These are phyloP conservation scores for Citrus mangshanensis DNA, from an alignment of 345 rosid species.

Conservation along the genomic window DNA sequence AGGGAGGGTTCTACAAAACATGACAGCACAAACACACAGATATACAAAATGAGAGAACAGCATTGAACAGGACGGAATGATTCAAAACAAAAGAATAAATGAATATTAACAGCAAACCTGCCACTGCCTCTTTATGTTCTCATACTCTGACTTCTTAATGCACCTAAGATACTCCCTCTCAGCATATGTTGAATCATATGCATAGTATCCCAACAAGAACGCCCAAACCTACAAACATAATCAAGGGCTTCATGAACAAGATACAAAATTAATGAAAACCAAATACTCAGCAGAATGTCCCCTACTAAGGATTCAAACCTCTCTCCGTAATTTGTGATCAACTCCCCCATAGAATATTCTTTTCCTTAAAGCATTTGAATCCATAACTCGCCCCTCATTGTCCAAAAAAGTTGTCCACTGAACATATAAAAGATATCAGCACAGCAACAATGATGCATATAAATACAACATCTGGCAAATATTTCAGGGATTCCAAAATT, in stretches of 20 bases:
- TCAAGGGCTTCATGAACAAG: constrained; percentile 11
- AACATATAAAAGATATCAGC: constrained; percentile 17
- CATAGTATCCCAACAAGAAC: constrained; percentile 75
- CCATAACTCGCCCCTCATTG: constrained; percentile 78
- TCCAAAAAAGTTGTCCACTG: constrained; percentile 87
- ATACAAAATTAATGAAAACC: constrained; percentile 9
- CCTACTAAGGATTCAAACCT: constrained; percentile 48
- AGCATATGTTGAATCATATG: constrained; percentile 78
- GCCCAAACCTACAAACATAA: constrained; percentile 71
- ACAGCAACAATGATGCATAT: neutral
- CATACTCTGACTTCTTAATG: constrained; percentile 64
- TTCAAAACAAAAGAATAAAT: neutral
- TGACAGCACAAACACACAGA: neutral
- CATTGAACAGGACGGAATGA: neutral
- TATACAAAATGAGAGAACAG: neutral
- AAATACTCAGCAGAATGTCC: neutral
- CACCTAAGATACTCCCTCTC: constrained; percentile 76
- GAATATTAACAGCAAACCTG: constrained; percentile 47
- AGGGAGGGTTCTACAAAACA: neutral
- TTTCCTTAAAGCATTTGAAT: constrained; percentile 65
- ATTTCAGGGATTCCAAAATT: neutral
- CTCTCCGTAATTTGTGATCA: constrained; percentile 67
- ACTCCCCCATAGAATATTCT: constrained; percentile 95
- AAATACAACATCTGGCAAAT: neutral
- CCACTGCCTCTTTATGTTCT: constrained; percentile 88